Conservation (phyloP, 305 asterid genomes). For the Vinca major region DNA sequence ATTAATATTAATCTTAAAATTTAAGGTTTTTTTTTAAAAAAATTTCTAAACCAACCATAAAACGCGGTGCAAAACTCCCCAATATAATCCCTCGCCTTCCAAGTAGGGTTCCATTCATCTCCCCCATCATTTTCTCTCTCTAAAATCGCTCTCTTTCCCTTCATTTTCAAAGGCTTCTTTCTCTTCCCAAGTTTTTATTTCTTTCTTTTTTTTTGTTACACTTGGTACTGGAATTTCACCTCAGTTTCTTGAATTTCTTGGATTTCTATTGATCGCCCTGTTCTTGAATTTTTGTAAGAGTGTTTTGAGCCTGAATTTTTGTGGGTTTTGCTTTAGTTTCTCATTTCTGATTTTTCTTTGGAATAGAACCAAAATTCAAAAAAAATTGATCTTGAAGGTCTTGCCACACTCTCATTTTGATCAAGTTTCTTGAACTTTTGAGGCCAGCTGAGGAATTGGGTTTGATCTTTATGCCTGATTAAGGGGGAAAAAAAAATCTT, state of each 20-base stretch:
- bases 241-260: background rate
- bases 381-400: background rate
- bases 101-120: constrained; percentile 36
- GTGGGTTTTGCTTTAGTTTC: background rate
- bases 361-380: no score
- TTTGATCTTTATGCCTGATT: background rate
- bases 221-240: background rate
- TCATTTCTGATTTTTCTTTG: background rate
- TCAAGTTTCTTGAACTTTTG: background rate
- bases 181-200: background rate
- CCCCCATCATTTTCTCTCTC: constrained; percentile 20
- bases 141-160: constrained; percentile 13
- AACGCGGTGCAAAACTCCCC: constrained; percentile 58
- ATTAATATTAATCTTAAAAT: constrained; percentile 4
- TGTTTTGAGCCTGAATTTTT: background rate
- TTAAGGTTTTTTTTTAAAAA: background rate
- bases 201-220: background rate
- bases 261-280: background rate
- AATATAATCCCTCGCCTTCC: constrained; percentile 36
- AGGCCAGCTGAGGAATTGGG: background rate
- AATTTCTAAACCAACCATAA: background rate
- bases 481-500: background rate
- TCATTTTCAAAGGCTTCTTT: background rate
- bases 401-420: background rate
- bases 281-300: background rate